phyloP scores from a whole-genome alignment of 129 eudicot genomes.

The Cynara cardunculus region DNA sequence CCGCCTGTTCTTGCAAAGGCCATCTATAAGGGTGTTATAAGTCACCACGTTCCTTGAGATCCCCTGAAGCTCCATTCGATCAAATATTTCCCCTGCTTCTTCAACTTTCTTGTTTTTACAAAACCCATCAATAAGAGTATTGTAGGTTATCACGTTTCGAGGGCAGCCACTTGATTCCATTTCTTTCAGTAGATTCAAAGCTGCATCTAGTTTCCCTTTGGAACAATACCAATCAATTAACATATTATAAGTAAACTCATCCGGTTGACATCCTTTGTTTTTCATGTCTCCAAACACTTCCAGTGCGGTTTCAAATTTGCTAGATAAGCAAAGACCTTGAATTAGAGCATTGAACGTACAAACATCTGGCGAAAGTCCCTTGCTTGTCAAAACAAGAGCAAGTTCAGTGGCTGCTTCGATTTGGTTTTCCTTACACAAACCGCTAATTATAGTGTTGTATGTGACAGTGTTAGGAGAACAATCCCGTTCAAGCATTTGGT shows the following conservation, averaged over 20 bases:
- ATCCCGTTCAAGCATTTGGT: conserved; percentile 64
- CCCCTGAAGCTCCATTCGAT: conserved; percentile 91
- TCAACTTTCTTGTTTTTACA: conserved; percentile 68
- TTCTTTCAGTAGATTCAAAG: conserved; percentile 58
- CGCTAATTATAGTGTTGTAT: conserved; percentile 74
- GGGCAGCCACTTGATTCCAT: conserved; percentile 85
- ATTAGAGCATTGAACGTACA: conserved; percentile 79
- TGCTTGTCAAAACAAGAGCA: conserved; percentile 52
- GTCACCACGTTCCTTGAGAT: conserved; percentile 66
- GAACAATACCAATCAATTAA: conserved; percentile 70
- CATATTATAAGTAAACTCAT: conserved; percentile 87
- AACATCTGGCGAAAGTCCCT: conserved; percentile 76
- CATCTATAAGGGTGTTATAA: conserved; percentile 75
- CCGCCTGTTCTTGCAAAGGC: conserved; percentile 59
- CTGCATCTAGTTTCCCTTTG: conserved; percentile 67
- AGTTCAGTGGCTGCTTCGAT: conserved; percentile 81
- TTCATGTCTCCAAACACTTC: conserved; percentile 72
- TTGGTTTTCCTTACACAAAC: conserved; percentile 81
- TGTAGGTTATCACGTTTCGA: conserved; percentile 68
- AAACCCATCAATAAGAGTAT: conserved; percentile 73
- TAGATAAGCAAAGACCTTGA: conserved; percentile 75
- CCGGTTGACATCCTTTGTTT: conserved; percentile 68
- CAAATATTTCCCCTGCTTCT: conserved; percentile 88
- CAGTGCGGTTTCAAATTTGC: conserved; percentile 51
- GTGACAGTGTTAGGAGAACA: conserved; percentile 75